Evolutionary conservation across 2,329 filamentous ascomycete genomes (phyloP), one percentile per base, ranked within the genome.

Genomic region (Xylariales sp.): DNA sequence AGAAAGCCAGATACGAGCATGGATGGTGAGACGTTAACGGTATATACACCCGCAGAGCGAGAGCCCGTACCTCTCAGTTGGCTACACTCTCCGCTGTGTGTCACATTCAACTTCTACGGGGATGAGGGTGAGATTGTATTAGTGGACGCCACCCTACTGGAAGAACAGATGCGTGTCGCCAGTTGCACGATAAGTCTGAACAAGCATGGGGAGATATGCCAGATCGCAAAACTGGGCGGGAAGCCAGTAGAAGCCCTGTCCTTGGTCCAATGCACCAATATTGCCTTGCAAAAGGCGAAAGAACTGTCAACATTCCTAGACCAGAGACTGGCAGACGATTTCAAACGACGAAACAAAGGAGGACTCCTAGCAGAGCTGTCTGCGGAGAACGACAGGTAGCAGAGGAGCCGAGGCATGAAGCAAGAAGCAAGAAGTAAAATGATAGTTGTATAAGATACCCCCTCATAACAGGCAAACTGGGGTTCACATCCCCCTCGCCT

Each of bases 31-130:
- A 77, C 80, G 20, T 77, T 96, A 47, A 94, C 85, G 2, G 79
- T 97, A 29, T 95, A 91, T 65, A 86, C 83, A 2, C 64, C 85
- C 4, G 81, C 85, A 11, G 91, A 98, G 67, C 76, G 93, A 46
- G 90, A 95, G 47, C 91, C 91, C 0, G 88, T 96, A 31, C 83
- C 88, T 32, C 72, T 98, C 44, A 89, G 87, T 52, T 88, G 95
- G 70, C 77, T 96, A 47, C 93, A 97, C 64, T 85, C 88, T 50
- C 93, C 93, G 1, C 83, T 96, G 38, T 95, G 90, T 56, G 74
- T 96, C 31, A 95, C 89, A 0, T 95, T 95, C 62, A 87, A 81
- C 52, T 91, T 89, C 56, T 96, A 85, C 62, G 72, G 78, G 55
- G 74, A 85, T 20, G 78, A 83, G 24, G 86, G 81, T 5, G 83